Evolutionary conservation across 2,329 filamentous ascomycete genomes (phyloP).

Genomic region (Colletotrichum cordylinicola): DNA sequence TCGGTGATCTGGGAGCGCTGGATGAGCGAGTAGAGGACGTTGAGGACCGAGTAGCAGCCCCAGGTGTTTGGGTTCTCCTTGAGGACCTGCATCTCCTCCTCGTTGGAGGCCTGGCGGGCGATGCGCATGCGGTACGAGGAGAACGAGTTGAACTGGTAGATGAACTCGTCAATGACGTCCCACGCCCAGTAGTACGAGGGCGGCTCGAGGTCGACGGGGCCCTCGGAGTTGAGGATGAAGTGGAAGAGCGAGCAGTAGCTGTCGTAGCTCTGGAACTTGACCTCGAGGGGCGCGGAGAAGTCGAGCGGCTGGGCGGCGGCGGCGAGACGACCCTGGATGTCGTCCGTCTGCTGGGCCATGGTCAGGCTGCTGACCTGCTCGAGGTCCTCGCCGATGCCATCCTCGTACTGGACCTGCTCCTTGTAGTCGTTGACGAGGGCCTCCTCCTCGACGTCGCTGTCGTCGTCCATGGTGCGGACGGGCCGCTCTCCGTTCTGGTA

Average conservation of each 20-base stretch:
- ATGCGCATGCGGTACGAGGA: constrained; percentile 94
- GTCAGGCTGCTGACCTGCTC: constrained; percentile 75
- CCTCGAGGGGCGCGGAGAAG: constrained; percentile 93
- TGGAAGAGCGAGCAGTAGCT: constrained; percentile 99
- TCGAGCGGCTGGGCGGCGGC: constrained; percentile 94
- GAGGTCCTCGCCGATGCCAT: constrained; percentile 77
- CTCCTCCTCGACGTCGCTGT: constrained; percentile 96
- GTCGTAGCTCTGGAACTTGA: constrained; percentile 99
- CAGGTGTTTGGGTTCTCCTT: constrained; percentile 98
- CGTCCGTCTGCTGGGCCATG: constrained; percentile 79
- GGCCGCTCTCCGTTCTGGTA: constrained; percentile 68
- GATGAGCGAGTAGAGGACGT: constrained; percentile 98
- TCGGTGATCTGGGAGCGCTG: constrained; percentile 98
- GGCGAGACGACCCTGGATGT: constrained; percentile 90
- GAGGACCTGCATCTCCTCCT: constrained; percentile 90
- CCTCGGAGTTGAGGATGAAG: constrained; percentile 98
- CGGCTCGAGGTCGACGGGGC: constrained; percentile 96
- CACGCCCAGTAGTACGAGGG: constrained; percentile 99
- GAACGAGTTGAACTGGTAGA: constrained; percentile 99
- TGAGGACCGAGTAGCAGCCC: constrained; percentile 99
- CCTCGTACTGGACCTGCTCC: constrained; percentile 94
- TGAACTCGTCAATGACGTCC: constrained; percentile 99
- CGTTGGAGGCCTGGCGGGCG: constrained; percentile 81
- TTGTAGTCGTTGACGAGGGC: constrained; percentile 94
- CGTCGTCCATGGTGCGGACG: constrained; percentile 68